A percentile compares a stretch with the other conserved stretches of the same genome.
phyloP scores from a whole-genome alignment of 805 yeast genomes.

The Wickerhamiella nectarea region DNA sequence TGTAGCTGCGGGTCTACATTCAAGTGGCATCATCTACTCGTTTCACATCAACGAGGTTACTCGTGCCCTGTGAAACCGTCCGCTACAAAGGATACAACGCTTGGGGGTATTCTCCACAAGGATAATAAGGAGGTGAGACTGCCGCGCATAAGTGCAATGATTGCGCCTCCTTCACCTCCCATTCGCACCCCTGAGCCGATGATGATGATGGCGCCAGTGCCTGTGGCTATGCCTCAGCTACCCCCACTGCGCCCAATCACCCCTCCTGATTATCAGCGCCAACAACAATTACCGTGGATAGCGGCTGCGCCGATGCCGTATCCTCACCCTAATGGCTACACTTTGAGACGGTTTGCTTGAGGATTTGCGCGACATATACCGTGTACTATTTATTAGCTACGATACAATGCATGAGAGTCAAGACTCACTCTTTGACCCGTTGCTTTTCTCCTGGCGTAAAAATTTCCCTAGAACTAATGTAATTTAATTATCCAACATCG shows the following conservation, averaged over 20 bases:
- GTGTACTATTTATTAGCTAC: too few relatives aligned
- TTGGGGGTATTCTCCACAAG: constrained; percentile 2
- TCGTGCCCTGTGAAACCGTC: constrained; percentile 8
- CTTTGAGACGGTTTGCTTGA: not conserved
- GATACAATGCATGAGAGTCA: too few relatives aligned
- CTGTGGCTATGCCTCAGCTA: not conserved
- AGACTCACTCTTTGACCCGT: too few relatives aligned
- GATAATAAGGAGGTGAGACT: constrained; percentile 1
- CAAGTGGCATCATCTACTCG: constrained; percentile 10
- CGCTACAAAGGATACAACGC: not conserved
- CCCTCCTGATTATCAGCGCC: not conserved
- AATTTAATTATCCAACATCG: too few relatives aligned
- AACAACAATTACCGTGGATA: not conserved
- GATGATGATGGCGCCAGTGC: not conserved
- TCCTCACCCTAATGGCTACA: not conserved
- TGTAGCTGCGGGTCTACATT: constrained; percentile 10
- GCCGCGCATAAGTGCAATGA: not conserved
- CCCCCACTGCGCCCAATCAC: not conserved
- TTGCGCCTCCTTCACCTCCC: not conserved
- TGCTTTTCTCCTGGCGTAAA: too few relatives aligned
- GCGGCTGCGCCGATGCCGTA: not conserved
- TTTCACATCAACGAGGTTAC: constrained; percentile 8
- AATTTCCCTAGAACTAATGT: too few relatives aligned
- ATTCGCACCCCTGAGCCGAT: not conserved
- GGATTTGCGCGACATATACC: too few relatives aligned